Evolutionary conservation across 371 early-diverging fungal species (phyloP).

Genomic region (Mortierella polycephala): DNA sequence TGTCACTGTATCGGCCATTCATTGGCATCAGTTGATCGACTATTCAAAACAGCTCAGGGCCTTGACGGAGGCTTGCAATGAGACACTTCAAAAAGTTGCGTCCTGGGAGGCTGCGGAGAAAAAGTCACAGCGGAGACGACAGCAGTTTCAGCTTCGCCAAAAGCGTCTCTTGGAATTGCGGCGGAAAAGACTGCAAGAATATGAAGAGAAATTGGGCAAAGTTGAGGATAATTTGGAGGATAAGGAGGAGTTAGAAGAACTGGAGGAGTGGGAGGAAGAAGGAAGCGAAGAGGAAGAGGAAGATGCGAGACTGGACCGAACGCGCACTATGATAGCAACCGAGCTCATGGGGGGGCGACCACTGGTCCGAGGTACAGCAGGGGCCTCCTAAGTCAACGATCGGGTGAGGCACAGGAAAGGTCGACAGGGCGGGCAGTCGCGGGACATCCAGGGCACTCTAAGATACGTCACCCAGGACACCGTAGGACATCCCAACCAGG

Average conservation of each 20-base stretch:
- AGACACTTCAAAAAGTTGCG: conserved; percentile 9
- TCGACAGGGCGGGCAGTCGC: neutral
- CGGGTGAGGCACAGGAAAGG: neutral
- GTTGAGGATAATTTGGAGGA: conserved; percentile 15
- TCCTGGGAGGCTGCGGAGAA: conserved; percentile 23
- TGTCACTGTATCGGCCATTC: conserved; percentile 8
- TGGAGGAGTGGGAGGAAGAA: conserved; percentile 40
- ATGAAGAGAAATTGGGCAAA: neutral
- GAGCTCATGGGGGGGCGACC: conserved; percentile 16
- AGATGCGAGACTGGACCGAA: conserved; percentile 13
- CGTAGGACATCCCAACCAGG: no score
- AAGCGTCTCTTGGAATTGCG: conserved; percentile 10
- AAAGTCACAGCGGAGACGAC: conserved; percentile 5
- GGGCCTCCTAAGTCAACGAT: neutral
- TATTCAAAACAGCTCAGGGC: conserved; percentile 24
- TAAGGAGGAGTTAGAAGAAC: conserved; percentile 24
- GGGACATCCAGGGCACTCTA: no score
- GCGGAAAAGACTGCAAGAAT: neutral
- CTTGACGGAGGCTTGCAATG: conserved; percentile 11
- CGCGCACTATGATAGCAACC: conserved; percentile 7
- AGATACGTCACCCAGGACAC: no score
- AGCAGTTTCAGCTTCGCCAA: conserved; percentile 4
- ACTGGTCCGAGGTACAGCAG: neutral
- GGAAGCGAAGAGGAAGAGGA: conserved; percentile 25
- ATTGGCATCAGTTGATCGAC: conserved; percentile 25